phyloP scores from a whole-genome alignment of 2,329 filamentous ascomycete genomes.

The Didymella glomerata region DNA sequence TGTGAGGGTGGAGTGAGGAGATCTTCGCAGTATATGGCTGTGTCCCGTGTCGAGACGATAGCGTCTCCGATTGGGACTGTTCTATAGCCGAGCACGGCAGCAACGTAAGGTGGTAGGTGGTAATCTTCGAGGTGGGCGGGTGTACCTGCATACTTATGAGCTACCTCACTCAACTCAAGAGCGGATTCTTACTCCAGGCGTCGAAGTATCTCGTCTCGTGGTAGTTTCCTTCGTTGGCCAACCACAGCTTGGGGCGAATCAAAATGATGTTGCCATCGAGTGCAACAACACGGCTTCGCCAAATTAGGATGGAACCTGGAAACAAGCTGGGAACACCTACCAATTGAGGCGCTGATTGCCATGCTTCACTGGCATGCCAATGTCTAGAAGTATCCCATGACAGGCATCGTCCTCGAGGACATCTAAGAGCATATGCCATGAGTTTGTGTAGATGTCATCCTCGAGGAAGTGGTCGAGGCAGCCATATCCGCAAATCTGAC shows the following conservation, averaged over 20 bases:
- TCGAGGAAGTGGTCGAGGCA: conserved; percentile 66
- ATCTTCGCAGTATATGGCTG: conserved; percentile 68
- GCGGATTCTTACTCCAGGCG: conserved; percentile 39
- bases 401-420: conserved; percentile 68
- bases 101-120: conserved; percentile 50
- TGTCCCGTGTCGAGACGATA: conserved; percentile 62
- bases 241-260: conserved; percentile 74
- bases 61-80: conserved; percentile 71
- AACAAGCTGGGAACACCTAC: conserved; percentile 36
- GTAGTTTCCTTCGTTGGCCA: conserved; percentile 73
- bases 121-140: conserved; percentile 49
- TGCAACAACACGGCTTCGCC: conserved; percentile 52
- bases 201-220: conserved; percentile 52
- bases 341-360: conserved; percentile 1
- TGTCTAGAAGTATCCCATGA: conserved; percentile 59
- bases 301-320: not conserved
- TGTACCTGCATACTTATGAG: conserved; percentile 52
- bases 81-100: conserved; percentile 58
- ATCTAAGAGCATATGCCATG: conserved; percentile 31
- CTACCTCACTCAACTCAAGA: not conserved
- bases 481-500: conserved; percentile 3
- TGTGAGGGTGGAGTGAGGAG: conserved; percentile 53
- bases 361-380: conserved; percentile 22
- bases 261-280: conserved; percentile 74
- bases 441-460: conserved; percentile 12